Evolutionary conservation across 2,329 filamentous ascomycete species (phyloP).

Genomic region (Achaetomium macrosporum): DNA sequence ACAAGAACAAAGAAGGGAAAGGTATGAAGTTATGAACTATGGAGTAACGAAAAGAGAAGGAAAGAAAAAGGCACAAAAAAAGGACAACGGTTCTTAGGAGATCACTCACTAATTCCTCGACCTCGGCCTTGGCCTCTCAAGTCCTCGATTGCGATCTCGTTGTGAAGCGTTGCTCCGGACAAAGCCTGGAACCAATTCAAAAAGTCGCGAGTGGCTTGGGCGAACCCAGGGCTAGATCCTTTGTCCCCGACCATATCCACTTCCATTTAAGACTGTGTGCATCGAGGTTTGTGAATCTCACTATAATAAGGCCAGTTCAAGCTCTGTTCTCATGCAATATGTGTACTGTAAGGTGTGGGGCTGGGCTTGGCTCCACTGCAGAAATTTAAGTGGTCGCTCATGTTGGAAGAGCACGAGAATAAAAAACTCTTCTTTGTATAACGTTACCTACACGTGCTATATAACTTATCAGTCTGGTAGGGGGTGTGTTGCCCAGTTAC

Average conservation of each 20-base stretch:
- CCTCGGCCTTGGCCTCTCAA: constrained; percentile 46
- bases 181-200: constrained; percentile 48
- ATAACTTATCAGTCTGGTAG: no score
- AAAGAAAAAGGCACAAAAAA: background rate
- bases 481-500: no score
- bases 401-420: no score
- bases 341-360: no score
- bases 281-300: no score
- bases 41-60: background rate
- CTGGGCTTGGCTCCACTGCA: no score
- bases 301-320: no score
- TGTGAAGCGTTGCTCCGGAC: constrained; percentile 49
- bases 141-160: constrained; percentile 47
- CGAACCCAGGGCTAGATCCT: background rate
- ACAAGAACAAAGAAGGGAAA: background rate
- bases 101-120: constrained; percentile 47
- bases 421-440: no score
- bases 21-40: background rate
- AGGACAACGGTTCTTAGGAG: no score
- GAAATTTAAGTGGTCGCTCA: no score
- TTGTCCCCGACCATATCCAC: constrained; percentile 2
- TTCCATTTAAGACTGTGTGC: background rate
- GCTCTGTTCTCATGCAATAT: no score
- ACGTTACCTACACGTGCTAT: no score
- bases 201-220: constrained; percentile 32